These are phyloP conservation scores for Spencermartinsiella europaea DNA, from an alignment of 805 yeast genomes.

Conservation along the genomic window DNA sequence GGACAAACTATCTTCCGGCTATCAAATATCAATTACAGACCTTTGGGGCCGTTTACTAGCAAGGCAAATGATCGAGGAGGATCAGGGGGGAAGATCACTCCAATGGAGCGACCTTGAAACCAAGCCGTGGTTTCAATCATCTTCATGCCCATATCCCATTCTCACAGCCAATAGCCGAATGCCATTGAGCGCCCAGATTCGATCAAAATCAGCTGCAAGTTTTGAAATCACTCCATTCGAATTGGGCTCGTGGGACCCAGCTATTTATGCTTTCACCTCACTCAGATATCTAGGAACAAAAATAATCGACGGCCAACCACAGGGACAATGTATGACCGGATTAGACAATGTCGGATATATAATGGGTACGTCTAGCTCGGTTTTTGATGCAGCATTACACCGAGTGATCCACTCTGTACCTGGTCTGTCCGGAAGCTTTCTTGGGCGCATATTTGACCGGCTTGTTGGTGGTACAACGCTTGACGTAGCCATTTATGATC, in stretches of 20 bases:
- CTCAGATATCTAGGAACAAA: slow-evolving; percentile 65
- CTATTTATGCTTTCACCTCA: slow-evolving; percentile 58
- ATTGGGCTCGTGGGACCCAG: slow-evolving; percentile 86
- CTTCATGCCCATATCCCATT: slow-evolving; percentile 60
- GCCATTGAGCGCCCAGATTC: slow-evolving; percentile 44
- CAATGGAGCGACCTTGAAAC: slow-evolving; percentile 50
- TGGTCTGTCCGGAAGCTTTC: slow-evolving; percentile 62
- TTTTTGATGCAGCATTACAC: slow-evolving; percentile 42
- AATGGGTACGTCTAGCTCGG: slow-evolving; percentile 80
- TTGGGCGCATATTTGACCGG: slow-evolving; percentile 1
- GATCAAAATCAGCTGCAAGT: slow-evolving; percentile 59
- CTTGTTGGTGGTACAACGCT: slow-evolving; percentile 28
- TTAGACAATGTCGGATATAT: slow-evolving; percentile 78
- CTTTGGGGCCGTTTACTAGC: slow-evolving; percentile 73
- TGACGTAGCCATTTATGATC: slow-evolving; percentile 65
- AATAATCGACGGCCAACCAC: slow-evolving; percentile 53
- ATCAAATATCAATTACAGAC: slow-evolving; percentile 62
- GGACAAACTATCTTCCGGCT: slow-evolving; percentile 57
- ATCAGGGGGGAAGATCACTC: slow-evolving; percentile 51
- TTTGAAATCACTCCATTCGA: slow-evolving; percentile 51
- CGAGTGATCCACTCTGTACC: slow-evolving; percentile 54
- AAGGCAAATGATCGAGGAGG: slow-evolving; percentile 53
- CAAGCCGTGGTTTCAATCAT: slow-evolving; percentile 51
- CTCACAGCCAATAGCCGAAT: slow-evolving; percentile 43
- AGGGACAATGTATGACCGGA: slow-evolving; percentile 53